Evolutionary conservation across 2,329 filamentous ascomycete species (phyloP), one percentile per base, ranked within the genome.

Genomic region (Didymella lethalis): DNA sequence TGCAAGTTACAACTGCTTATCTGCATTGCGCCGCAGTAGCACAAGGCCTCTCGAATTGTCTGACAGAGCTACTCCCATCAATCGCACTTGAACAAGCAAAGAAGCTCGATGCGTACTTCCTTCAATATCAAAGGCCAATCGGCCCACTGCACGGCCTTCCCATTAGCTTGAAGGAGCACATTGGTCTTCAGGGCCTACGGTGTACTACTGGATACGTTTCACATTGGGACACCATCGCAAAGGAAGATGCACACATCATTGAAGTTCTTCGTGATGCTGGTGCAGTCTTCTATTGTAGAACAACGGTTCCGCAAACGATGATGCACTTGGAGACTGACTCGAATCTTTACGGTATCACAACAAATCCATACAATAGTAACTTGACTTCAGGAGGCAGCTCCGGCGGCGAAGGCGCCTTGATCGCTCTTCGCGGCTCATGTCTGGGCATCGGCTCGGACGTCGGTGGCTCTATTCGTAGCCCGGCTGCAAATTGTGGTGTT

Each of bases 321-420:
- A 85, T 85, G 83, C 82, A 84, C 62, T 68, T 84, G 10, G 84
- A 85, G 64, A 84, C 82, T 2, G 77, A 73, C 53, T 82, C 70
- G 48, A 85, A 84, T 60, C 63, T 85, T 20, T 84, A 82, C 56
- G 83, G 83, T 2, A 75, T 79, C 0, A 87, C 85, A 0, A 77
- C 81, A 10, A 86, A 86, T 63, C 84, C 85, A 0, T 80, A 79
- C 68, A 86, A 87, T 66, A 77, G 75, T 1, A 78, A 74, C 1
- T 68, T 86, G 25, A 83, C 83, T 0, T 67, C 78, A 18, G 85
- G 85, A 6, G 85, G 85, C 2, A 83, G 80, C 4, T 84, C 82
- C 7, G 85, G 85, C 41, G 85, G 85, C 44, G 85, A 87, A 72
- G 84, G 84, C 1, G 84, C 85, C 0, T 70, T 87, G 3, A 55